phyloP scores from a whole-genome alignment of 2,329 filamentous ascomycete species.

The Zymoseptoria passerinii region DNA sequence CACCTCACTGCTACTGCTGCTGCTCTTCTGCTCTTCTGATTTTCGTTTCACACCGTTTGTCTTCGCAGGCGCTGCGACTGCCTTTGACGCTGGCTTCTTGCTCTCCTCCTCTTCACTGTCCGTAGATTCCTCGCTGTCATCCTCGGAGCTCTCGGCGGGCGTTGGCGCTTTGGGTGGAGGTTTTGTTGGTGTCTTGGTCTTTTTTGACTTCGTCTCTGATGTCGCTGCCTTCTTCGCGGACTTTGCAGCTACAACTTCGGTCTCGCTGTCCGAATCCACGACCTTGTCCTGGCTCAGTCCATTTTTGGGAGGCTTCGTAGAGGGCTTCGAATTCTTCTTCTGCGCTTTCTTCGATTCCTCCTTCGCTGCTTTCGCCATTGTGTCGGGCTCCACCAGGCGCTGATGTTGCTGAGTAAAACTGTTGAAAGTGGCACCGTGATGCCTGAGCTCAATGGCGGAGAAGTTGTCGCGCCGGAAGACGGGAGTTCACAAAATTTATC shows the following conservation, averaged over 20 bases:
- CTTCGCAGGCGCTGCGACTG: conserved; percentile 5
- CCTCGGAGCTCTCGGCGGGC: conserved; percentile 9
- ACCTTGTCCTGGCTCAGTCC: conserved; percentile 17
- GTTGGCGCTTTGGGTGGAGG: conserved; percentile 3
- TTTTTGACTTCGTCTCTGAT: background rate
- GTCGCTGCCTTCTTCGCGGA: conserved; percentile 2
- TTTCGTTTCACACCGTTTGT: conserved; percentile 27
- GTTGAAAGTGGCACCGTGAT: background rate
- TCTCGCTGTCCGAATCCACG: conserved; percentile 28
- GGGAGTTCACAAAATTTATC: background rate
- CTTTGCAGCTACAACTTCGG: conserved; percentile 18
- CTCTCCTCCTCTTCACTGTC: conserved; percentile 1
- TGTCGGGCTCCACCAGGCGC: conserved; percentile 6
- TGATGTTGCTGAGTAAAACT: background rate
- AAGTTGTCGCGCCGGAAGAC: background rate
- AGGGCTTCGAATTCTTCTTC: conserved; percentile 6
- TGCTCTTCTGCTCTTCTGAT: conserved; percentile 12
- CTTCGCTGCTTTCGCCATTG: conserved; percentile 4
- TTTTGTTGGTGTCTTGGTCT: conserved; percentile 4
- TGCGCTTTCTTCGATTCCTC: conserved; percentile 16
- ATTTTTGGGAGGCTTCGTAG: conserved; percentile 8
- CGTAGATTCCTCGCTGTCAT: background rate
- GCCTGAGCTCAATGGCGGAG: background rate
- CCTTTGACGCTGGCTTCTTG: conserved; percentile 3
- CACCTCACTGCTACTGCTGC: conserved; percentile 9